Evolutionary conservation across 192 early-diverging fungal species (phyloP), one percentile per base, ranked within the genome.

Genomic region (Coemansia sp.): DNA sequence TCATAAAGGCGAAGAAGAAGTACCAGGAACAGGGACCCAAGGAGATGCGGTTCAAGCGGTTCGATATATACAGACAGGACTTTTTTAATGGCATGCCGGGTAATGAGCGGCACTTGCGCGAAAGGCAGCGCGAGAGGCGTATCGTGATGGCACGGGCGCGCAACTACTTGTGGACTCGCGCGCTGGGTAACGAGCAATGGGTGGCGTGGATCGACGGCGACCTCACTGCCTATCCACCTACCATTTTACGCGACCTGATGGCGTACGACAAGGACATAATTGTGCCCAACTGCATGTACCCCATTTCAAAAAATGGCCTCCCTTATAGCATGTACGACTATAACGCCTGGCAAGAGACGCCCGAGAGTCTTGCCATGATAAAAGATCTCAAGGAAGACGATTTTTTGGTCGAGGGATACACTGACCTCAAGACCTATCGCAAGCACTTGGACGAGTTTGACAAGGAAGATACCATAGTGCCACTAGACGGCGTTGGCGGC

Each of bases 171-270:
- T 78, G 90, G 70, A 81, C 85, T 0, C 77, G 86, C 11, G 83
- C 91, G 1, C 68, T 92, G 20, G 63, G 72, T n/a, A 79, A 87
- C 63, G 87, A 89, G 38, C 81, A 85, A 11, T 92, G 91, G 91
- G 90, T 92, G 16, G 79, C 90, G 15, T 92, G 91, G 91, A 75
- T 92, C 9, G 91, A 92, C 50, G 87, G 86, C 9, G 91, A 92
- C 73, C 85, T 92, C 20, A 75, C 87, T 18, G 83, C 86, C 62
- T 92, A 90, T 53, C 87, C 91, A 5, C 78, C 81, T 8, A 85
- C 82, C 18, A 66, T 91, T 49, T 49, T 91, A 24, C 75, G 83
- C 38, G 86, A 89, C 41, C 68, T 92, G 70, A 92, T 90, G 71
- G 70, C 76, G 2, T 69, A 87, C 49, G 81, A 89, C 69, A 92